A percentile compares a stretch with the other conserved stretches of the same genome.
These are phyloP conservation scores for Metschnikowia lachancei DNA, from an alignment of 805 yeast genomes.

Conservation along the genomic window DNA sequence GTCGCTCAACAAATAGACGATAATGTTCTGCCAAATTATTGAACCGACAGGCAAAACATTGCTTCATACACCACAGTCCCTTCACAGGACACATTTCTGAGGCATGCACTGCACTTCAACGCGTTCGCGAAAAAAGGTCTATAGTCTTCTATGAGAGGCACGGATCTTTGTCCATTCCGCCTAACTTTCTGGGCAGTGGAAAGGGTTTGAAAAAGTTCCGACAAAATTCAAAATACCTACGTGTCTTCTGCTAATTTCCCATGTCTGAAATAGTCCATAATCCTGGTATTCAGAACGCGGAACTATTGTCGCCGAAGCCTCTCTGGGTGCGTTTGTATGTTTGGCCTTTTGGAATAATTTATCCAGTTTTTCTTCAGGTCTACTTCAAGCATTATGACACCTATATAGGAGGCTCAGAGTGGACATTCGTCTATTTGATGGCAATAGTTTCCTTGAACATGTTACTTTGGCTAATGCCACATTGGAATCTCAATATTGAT, in stretches of 20 bases:
- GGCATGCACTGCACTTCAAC: too few relatives aligned
- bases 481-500: constrained; percentile 78
- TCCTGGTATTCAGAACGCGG: constrained; percentile 68
- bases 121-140: background rate
- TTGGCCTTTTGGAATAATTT: constrained; percentile 75
- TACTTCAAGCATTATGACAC: constrained; percentile 70
- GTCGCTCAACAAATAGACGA: too few relatives aligned
- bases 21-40: too few relatives aligned
- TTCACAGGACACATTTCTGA: too few relatives aligned
- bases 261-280: constrained; percentile 58
- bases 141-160: background rate
- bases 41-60: too few relatives aligned
- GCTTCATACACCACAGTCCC: too few relatives aligned
- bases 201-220: background rate
- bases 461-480: constrained; percentile 84
- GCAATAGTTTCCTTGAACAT: constrained; percentile 69
- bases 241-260: background rate
- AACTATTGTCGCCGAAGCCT: constrained; percentile 69
- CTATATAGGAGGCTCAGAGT: constrained; percentile 84
- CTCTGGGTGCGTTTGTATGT: constrained; percentile 66
- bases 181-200: background rate
- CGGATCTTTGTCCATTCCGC: constrained; percentile 7
- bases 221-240: too few relatives aligned
- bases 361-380: constrained; percentile 68
- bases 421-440: constrained; percentile 90